phyloP scores from a whole-genome alignment of 495 filamentous ascomycete genomes.

The Penicillium cinerascens region DNA sequence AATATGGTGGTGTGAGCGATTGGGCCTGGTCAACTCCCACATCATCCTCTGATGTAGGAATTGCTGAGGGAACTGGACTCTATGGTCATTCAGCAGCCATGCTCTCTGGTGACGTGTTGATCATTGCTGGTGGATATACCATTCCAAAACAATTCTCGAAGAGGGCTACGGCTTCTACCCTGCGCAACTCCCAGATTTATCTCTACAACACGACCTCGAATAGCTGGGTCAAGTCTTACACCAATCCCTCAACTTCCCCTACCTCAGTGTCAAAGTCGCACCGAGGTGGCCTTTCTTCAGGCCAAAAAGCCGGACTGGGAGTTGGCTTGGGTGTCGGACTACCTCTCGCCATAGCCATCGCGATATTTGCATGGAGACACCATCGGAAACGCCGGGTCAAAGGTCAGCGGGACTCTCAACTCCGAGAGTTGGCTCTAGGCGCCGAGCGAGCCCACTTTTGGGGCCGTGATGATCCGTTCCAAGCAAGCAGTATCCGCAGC shows the following conservation, averaged over 20 bases:
- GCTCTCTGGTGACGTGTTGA: slow-evolving; percentile 84
- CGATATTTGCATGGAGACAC: slow-evolving; percentile 57
- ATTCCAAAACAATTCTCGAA: slow-evolving; percentile 54
- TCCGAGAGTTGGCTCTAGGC: slow-evolving; percentile 50
- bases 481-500: slow-evolving; percentile 37
- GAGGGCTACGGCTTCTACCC: slow-evolving; percentile 29
- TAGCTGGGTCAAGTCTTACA: slow-evolving; percentile 67
- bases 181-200: slow-evolving; percentile 46
- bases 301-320: slow-evolving; percentile 63
- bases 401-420: slow-evolving; percentile 47
- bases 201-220: slow-evolving; percentile 79
- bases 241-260: slow-evolving; percentile 43
- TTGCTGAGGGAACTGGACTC: slow-evolving; percentile 55
- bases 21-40: slow-evolving; percentile 75
- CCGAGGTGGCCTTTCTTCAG: slow-evolving; percentile 21
- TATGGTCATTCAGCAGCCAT: slow-evolving; percentile 84
- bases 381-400: slow-evolving; percentile 47
- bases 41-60: slow-evolving; percentile 27
- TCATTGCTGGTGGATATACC: slow-evolving; percentile 77
- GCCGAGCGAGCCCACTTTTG: slow-evolving; percentile 47
- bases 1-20: slow-evolving; percentile 60
- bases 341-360: slow-evolving; percentile 47
- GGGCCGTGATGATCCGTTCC: slow-evolving; percentile 30
- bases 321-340: slow-evolving; percentile 71
- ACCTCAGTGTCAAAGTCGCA: background rate